These are phyloP conservation scores for Daedalea quercina DNA, from an alignment of 768 basidiomycete genomes.

Conservation along the genomic window DNA sequence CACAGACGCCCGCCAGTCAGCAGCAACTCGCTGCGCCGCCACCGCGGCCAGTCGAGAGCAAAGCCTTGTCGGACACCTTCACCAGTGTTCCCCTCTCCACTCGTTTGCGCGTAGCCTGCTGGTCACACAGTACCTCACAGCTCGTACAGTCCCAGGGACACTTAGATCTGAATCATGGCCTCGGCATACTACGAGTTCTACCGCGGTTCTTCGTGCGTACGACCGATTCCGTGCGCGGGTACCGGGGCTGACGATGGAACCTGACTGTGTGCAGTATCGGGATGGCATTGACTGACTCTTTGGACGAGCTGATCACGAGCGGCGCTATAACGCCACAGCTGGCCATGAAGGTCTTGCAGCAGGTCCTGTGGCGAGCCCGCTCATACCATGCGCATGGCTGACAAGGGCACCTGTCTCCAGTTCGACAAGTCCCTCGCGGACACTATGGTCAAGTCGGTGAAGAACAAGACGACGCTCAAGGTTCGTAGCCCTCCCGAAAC, in stretches of 20 bases:
- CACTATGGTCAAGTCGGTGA: slow-evolving; percentile 88
- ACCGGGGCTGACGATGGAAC: not conserved
- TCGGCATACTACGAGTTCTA: slow-evolving; percentile 91
- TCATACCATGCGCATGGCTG: not conserved
- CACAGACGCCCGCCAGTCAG: not conserved
- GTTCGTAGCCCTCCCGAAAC: slow-evolving; percentile 32
- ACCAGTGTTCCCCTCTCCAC: not conserved
- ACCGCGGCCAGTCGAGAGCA: not conserved
- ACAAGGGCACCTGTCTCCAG: slow-evolving; percentile 32
- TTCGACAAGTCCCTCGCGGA: slow-evolving; percentile 96
- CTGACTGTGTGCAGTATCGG: slow-evolving; percentile 61
- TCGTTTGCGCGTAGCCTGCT: not conserved
- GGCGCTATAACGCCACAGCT: slow-evolving; percentile 96
- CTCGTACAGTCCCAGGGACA: not conserved
- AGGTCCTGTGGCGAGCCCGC: slow-evolving; percentile 46
- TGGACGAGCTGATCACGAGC: slow-evolving; percentile 96
- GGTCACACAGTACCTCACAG: not conserved
- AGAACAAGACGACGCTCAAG: slow-evolving; percentile 91
- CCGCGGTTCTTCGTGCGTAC: slow-evolving; percentile 80
- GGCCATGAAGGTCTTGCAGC: slow-evolving; percentile 97
- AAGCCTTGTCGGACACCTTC: not conserved
- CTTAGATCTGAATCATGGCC: slow-evolving; percentile 41
- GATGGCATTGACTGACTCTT: slow-evolving; percentile 93
- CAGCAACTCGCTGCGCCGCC: not conserved
- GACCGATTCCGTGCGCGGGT: not conserved